These are phyloP conservation scores for Hypoxylon sp. DNA, from an alignment of 2,329 filamentous ascomycete species.

Conservation along the genomic window DNA sequence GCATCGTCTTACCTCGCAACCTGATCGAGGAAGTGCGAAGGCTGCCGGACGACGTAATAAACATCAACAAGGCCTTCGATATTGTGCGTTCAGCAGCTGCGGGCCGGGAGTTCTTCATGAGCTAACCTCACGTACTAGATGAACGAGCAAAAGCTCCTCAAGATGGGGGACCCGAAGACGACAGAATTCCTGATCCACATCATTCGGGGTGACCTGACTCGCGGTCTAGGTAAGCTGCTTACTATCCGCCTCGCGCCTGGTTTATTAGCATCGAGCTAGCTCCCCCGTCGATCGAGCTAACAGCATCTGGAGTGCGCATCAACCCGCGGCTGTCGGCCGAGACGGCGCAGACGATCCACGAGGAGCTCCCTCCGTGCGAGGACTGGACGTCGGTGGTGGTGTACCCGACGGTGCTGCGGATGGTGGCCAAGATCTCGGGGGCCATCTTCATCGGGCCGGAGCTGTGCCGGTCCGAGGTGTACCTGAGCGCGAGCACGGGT, in stretches of 20 bases:
- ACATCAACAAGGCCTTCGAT: slow-evolving; percentile 38
- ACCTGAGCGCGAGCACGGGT: slow-evolving; percentile 56
- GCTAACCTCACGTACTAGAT: slow-evolving; percentile 15
- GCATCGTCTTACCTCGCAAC: slow-evolving; percentile 40
- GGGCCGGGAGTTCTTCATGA: background rate
- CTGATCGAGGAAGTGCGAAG: slow-evolving; percentile 43
- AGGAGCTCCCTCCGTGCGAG: slow-evolving; percentile 47
- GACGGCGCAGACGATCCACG: slow-evolving; percentile 45
- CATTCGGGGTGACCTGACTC: slow-evolving; percentile 37
- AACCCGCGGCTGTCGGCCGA: slow-evolving; percentile 52
- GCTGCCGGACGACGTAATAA: slow-evolving; percentile 42
- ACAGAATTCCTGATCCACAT: slow-evolving; percentile 32
- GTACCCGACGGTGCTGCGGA: slow-evolving; percentile 51
- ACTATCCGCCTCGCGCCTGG: too few species aligned
- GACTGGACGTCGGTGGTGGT: slow-evolving; percentile 54
- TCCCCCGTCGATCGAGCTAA: background rate
- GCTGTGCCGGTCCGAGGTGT: slow-evolving; percentile 54
- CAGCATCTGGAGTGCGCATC: slow-evolving; percentile 39
- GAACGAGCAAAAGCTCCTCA: slow-evolving; percentile 30
- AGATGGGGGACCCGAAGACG: slow-evolving; percentile 13
- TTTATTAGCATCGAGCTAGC: too few species aligned
- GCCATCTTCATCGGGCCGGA: slow-evolving; percentile 58
- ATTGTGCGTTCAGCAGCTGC: slow-evolving; percentile 13
- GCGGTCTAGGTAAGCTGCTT: slow-evolving; percentile 30
- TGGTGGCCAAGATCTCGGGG: slow-evolving; percentile 57